These are phyloP conservation scores for Fusarium transvaalense DNA, from an alignment of 2,329 filamentous ascomycete species.

Conservation along the genomic window DNA sequence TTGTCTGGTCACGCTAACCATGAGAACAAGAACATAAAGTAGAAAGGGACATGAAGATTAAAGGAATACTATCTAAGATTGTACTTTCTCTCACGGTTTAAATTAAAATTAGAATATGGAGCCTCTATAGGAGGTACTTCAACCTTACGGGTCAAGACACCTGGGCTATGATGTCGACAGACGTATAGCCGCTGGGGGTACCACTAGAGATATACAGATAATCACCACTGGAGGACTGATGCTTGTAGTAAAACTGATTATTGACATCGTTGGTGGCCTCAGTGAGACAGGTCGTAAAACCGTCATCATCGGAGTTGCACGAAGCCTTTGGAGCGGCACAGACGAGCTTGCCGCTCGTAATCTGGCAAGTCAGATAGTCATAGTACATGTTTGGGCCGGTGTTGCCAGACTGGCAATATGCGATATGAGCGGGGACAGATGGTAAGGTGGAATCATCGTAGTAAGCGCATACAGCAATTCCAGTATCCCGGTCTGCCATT, in stretches of 20 bases:
- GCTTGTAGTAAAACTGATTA: background rate
- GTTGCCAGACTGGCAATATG: background rate
- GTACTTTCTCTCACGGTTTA: too few relatives aligned
- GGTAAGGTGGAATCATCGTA: background rate
- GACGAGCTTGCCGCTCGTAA: background rate
- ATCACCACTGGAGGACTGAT: accelerated
- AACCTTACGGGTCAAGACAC: too few relatives aligned
- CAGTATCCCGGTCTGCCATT: background rate
- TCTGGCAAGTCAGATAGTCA: background rate
- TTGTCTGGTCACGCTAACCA: accelerated
- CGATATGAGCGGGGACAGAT: accelerated
- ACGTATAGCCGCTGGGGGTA: background rate
- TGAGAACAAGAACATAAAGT: too few relatives aligned
- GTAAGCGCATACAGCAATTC: background rate
- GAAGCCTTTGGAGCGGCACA: background rate
- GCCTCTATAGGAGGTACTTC: too few relatives aligned
- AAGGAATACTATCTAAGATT: too few relatives aligned
- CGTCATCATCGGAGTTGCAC: background rate
- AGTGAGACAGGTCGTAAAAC: background rate
- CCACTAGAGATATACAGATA: background rate
- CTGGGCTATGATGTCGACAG: background rate
- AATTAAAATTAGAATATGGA: too few relatives aligned
- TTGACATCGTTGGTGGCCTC: background rate
- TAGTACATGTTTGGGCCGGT: accelerated
- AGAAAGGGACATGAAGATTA: too few relatives aligned